These are phyloP conservation scores for Beauveria sp. DNA, from an alignment of 2,329 filamentous ascomycete genomes.

Conservation along the genomic window DNA sequence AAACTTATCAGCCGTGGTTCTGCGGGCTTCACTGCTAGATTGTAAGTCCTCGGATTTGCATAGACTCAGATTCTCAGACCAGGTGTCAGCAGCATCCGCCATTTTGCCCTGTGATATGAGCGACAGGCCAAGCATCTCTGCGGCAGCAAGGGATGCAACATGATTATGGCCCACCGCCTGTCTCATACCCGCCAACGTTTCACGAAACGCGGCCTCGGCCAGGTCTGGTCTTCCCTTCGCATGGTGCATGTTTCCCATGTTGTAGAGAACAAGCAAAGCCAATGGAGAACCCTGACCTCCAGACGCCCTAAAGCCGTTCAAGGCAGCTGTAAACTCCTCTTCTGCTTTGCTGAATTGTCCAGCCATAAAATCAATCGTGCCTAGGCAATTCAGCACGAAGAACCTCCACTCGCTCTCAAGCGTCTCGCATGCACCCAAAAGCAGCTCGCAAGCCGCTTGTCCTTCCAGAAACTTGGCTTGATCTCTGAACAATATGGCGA, in stretches of 20 bases:
- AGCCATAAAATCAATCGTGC: no score
- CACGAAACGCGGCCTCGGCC: neutral
- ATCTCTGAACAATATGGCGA: no score
- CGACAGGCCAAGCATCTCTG: neutral
- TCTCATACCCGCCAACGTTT: neutral
- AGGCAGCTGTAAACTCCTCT: no score
- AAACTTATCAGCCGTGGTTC: no score
- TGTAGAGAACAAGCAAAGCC: neutral
- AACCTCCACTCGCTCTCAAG: no score
- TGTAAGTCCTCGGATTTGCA: constrained; percentile 19
- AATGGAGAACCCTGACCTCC: neutral
- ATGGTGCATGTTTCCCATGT: neutral
- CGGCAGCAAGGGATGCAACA: neutral
- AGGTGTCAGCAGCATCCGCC: neutral
- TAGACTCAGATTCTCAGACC: neutral
- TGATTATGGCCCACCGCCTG: neutral
- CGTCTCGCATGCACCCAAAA: no score
- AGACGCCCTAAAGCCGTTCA: no score
- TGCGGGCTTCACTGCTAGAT: no score
- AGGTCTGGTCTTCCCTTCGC: neutral
- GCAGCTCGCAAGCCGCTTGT: no score
- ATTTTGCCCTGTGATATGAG: neutral
- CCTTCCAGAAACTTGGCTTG: no score
- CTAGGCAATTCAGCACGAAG: no score
- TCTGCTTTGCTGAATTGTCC: no score